Conservation (phyloP, 2,329 filamentous ascomycete species). For the Periconia sp. region DNA sequence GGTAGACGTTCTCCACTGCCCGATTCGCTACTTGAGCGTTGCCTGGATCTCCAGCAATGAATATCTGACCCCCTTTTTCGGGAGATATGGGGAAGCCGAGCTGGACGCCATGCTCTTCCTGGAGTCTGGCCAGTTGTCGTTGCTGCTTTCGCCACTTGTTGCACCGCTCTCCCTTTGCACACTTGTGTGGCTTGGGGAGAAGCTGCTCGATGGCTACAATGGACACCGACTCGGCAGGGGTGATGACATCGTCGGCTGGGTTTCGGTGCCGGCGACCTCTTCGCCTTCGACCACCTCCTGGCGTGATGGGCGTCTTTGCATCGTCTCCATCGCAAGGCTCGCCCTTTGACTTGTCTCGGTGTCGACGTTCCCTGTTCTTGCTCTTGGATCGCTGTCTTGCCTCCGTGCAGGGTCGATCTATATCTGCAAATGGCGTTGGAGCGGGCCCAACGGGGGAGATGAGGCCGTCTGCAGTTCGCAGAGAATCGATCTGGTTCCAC, state of each 20-base stretch:
- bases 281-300: constrained; percentile 38
- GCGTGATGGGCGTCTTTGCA: constrained; percentile 33
- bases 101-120: constrained; percentile 69
- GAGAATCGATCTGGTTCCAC: constrained; percentile 75
- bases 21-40: constrained; percentile 67
- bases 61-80: constrained; percentile 67
- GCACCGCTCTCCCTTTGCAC: constrained; percentile 84
- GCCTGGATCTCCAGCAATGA: constrained; percentile 77
- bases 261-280: constrained; percentile 44
- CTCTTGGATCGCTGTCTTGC: constrained; percentile 38
- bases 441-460: constrained; percentile 43
- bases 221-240: constrained; percentile 80
- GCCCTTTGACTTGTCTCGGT: constrained; percentile 32
- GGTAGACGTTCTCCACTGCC: constrained; percentile 57
- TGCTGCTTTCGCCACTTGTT: constrained; percentile 81
- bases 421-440: constrained; percentile 53
- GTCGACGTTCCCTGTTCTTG: constrained; percentile 34
- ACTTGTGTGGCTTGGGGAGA: constrained; percentile 80
- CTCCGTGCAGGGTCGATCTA: constrained; percentile 47
- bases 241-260: constrained; percentile 64
- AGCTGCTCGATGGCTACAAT: constrained; percentile 92
- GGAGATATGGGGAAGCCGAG: constrained; percentile 65
- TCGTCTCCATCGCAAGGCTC: constrained; percentile 28
- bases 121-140: constrained; percentile 72
- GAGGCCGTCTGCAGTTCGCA: constrained; percentile 55